Base-by-base conservation (phyloP, 192 early-diverging fungal species). In the Coemansia sp. region DNA sequence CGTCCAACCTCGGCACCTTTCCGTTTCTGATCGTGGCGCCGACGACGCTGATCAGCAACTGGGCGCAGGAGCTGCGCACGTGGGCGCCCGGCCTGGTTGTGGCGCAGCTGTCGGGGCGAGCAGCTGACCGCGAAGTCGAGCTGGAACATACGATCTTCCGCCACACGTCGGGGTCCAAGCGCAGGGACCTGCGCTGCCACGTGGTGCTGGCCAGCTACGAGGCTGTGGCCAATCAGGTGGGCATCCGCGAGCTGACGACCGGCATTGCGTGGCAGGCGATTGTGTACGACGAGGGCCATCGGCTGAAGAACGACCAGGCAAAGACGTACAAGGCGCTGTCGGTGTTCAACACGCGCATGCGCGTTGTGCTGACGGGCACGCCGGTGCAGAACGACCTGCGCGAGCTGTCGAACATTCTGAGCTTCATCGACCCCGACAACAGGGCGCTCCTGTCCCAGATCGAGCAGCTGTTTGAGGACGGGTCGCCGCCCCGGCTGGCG, bases 201-300 rank as follows among this genome's bases (percentile, higher is more conserved):
- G 96, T 93, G 0, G 75, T 99, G 22, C 77, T 99, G n/a, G 95
- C 96, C 0, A 97, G 95, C 4, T 99, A 95, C 75, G 97, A 98
- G 73, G 79, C 97, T n/a, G 87, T 96, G 27, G 83, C 91, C 40
- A 91, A 91, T 61, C 92, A 96, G 70, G 80, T 88, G 2, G 89
- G 85, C 13, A 75, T 89, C 49, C 20, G 43, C 8, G 57, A 60
- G 40, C 38, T 84, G 52, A 72, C 94, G 2, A 86, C 87, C 15
- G 68, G 68, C 33, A 91, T 97, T 63, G 83, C 85, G 20, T 99
- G 98, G 98, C 88, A 91, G 20, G 92, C 90, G 62, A 63, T 98
- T 4, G 91, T 93, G 0, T 93, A 97, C 1, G 98, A 99, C 69
- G 98, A 99, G 82, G 97, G 95, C 24, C 98, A 99, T 73, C 90